These are phyloP conservation scores for Chalciporus chontae DNA, from an alignment of 768 basidiomycete species.

Conservation along the genomic window DNA sequence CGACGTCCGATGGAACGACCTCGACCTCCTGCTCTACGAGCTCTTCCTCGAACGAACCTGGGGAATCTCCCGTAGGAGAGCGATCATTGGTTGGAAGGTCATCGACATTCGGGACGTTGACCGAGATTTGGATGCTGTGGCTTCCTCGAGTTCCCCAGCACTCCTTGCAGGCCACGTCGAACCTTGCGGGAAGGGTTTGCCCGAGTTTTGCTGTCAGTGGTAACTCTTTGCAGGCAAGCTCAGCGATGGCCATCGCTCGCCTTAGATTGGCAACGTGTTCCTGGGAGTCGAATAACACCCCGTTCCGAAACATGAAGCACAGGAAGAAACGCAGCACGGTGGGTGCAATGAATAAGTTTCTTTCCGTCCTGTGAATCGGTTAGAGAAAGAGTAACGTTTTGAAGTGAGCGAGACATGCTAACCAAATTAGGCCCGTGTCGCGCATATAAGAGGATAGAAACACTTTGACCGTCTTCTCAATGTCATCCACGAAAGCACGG, in stretches of 20 bases:
- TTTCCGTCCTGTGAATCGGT: slow-evolving; percentile 35
- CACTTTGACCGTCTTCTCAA: slow-evolving; percentile 54
- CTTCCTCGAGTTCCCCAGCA: slow-evolving; percentile 46
- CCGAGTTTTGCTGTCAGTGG: slow-evolving; percentile 40
- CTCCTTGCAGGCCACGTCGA: slow-evolving; percentile 46
- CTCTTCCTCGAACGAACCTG: slow-evolving; percentile 35
- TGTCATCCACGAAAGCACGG: slow-evolving; percentile 55
- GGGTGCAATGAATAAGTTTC: slow-evolving; percentile 40
- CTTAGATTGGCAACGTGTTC: slow-evolving; percentile 31
- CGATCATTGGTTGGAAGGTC: background rate
- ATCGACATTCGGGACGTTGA: background rate
- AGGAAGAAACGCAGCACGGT: slow-evolving; percentile 45
- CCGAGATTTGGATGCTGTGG: slow-evolving; percentile 23
- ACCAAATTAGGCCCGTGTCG: slow-evolving; percentile 68
- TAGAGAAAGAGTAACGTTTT: slow-evolving; percentile 3
- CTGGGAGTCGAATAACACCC: slow-evolving; percentile 35
- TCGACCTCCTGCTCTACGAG: slow-evolving; percentile 34
- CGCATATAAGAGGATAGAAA: slow-evolving; percentile 70
- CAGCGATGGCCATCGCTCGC: slow-evolving; percentile 41
- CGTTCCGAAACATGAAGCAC: slow-evolving; percentile 42
- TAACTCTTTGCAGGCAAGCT: slow-evolving; percentile 38
- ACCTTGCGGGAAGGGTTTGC: slow-evolving; percentile 36
- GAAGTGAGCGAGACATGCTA: slow-evolving; percentile 1
- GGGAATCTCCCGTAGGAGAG: background rate
- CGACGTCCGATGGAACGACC: slow-evolving; percentile 18